Evolutionary conservation across 257 asterid genomes (phyloP), one percentile per base, ranked within the genome.

Genomic region (Echium plantagineum): DNA sequence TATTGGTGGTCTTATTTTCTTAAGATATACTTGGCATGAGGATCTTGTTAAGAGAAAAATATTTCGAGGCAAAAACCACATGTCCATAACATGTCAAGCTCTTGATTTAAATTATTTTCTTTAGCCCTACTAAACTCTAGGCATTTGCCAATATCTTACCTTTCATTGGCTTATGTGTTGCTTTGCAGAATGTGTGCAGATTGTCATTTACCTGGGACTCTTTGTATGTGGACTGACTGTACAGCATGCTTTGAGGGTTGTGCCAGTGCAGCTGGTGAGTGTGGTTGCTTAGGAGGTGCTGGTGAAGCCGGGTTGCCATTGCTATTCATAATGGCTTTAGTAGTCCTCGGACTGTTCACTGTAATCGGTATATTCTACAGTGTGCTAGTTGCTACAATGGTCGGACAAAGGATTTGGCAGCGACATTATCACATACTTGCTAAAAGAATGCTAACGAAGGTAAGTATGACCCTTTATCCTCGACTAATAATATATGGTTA

Each of bases 181-280:
- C 59, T 35, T 61, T 67, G 79, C 94, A 90, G 96, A 66, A 71
- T 87, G 35, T 90, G 98, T 72, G 96, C 95, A 3, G 98, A 90
- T 69, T 90, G 98, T 73, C 98, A 90, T 77, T 78, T 90, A 68
- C 98, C 98, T 16, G 96, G 98, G 52, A 90, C 98, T 17, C 96
- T 90, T 55, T 90, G 98, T 75, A 87, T 90, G 89, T 90, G 98
- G 98, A 85, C 96, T 17, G 98, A 90, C 61, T 90, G 98, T 69
- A 85, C 98, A 69, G 77, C 95, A 8, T 90, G 96, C 87, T 87
- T 90, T 56, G 98, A 90, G 66, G 72, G 94, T 68, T 87, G 96
- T 68, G 95, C 94, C 60, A 72, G 87, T 57, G 86, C 83, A 3
- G 89, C 83, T 30, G 80, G 85, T 54, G 98, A 90, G 71, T 87